Base-by-base conservation (phyloP, 352 stramenopile genomes). In the Pythium periplocum region DNA sequence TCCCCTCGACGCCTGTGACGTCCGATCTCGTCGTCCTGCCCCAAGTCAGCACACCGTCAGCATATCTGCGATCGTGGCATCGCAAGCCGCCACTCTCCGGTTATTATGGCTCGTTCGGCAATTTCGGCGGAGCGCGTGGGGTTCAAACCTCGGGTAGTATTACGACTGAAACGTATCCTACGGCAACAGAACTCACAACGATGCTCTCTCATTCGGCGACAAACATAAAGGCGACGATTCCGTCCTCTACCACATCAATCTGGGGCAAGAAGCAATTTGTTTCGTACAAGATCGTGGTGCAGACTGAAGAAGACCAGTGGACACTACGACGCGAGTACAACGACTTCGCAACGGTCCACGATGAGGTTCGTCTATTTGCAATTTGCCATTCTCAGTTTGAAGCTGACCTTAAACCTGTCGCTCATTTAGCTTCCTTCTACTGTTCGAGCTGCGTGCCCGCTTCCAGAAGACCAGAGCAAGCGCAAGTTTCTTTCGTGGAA, bases 221-320 rank as follows among this genome's bases (percentile, higher is more conserved):
- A 26, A 26, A 26, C 17, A 26, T 26, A 26, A 26, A 26, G 17
- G 17, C 17, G 44, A 73, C 71, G n/a, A 90, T 90, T 36, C 79
- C 79, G 31, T 69, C 73, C n/a, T 73, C 73, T 6, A 87, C 75
- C 4, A 78, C 72, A 33, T 86, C 77, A 1, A 73, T 75, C n/a
- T 90, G 79, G 79, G 75, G 75, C 39, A 83, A 87, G 53, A 78
- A 77, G 39, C 63, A 75, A 5, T 90, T 88, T 42, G 66, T 87
- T 9, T 85, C 77, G 12, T 90, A 82, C 64, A 87, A 90, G 61
- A 73, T 90, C 52, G 69, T 87, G 32, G 70, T 90, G 2, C 64
- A 78, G 48, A 87, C 79, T 0, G 77, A 90, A 12, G 79, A 87
- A 17, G 79, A 90, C 43, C 57, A 65, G 17, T 90, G 79, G 79